phyloP scores from a whole-genome alignment of 2,329 filamentous ascomycete species.

The Chaetomium olivaceum region DNA sequence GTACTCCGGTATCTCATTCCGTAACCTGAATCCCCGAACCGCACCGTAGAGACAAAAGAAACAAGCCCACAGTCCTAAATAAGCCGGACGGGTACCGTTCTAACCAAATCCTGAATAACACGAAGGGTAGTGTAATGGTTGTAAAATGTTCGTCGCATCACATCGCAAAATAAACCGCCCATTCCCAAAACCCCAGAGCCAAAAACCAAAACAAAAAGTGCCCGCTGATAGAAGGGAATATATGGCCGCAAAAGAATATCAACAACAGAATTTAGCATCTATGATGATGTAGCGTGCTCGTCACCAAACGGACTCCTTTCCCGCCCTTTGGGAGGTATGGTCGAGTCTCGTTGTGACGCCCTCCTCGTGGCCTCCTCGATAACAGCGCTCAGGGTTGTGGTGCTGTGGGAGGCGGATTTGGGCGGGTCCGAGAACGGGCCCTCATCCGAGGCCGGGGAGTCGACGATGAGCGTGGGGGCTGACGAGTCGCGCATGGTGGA shows the following conservation, averaged over 20 bases:
- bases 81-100: not conserved
- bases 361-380: slow-evolving; percentile 54
- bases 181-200: not conserved
- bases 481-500: slow-evolving; percentile 43
- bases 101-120: slow-evolving; percentile 11
- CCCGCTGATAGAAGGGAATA: not conserved
- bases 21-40: not conserved
- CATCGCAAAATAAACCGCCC: slow-evolving; percentile 1
- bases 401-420: slow-evolving; percentile 39
- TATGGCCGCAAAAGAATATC: slow-evolving; percentile 11
- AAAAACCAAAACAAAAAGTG: not conserved
- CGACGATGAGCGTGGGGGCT: slow-evolving; percentile 52
- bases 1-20: not conserved
- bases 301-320: slow-evolving; percentile 58
- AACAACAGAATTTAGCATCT: not conserved
- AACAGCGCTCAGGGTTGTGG: slow-evolving; percentile 54
- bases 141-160: slow-evolving; percentile 2
- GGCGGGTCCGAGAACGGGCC: slow-evolving; percentile 63
- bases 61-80: not conserved
- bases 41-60: not conserved
- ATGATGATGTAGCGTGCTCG: slow-evolving; percentile 51
- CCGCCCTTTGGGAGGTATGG: slow-evolving; percentile 36
- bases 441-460: slow-evolving; percentile 53
- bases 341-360: slow-evolving; percentile 42
- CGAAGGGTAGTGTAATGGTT: not conserved